A percentile compares a stretch with the other conserved stretches of the same genome.
Conservation (phyloP, 2,329 filamentous ascomycete species). For the Rutstroemia sp. region DNA sequence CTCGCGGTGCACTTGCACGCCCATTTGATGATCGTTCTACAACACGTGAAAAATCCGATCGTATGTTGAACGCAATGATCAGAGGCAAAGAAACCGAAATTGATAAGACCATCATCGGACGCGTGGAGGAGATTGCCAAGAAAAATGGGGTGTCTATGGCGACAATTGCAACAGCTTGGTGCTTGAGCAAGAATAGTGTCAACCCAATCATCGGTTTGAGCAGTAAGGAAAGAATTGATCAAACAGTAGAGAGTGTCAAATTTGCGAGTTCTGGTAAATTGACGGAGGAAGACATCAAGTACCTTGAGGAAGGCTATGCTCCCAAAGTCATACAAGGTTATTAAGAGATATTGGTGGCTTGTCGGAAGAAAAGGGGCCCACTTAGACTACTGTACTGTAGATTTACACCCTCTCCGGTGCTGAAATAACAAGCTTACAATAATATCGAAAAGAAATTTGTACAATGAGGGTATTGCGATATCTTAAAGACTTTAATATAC, state of each 20-base stretch:
- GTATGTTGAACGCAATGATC: conserved; percentile 13
- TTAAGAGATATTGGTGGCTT: conserved; percentile 10
- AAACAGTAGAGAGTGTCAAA: conserved; percentile 38
- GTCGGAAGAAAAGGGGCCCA: not conserved
- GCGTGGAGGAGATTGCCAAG: conserved; percentile 49
- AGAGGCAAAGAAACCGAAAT: conserved; percentile 22
- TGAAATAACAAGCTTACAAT: not conserved
- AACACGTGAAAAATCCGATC: conserved; percentile 19
- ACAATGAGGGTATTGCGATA: no score
- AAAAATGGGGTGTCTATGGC: conserved; percentile 52
- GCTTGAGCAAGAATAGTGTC: conserved; percentile 37
- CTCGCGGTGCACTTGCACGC: conserved; percentile 30
- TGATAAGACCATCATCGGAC: conserved; percentile 26
- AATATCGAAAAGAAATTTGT: no score
- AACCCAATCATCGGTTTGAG: conserved; percentile 49
- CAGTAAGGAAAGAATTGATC: conserved; percentile 46
- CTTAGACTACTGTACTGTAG: not conserved
- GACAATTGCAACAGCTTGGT: conserved; percentile 52
- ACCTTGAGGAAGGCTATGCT: conserved; percentile 47
- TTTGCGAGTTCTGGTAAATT: conserved; percentile 38
- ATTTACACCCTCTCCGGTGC: not conserved
- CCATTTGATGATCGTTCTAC: conserved; percentile 20
- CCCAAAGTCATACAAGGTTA: conserved; percentile 28
- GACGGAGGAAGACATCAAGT: conserved; percentile 45
- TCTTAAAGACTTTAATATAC: no score